A percentile compares a stretch with the other conserved stretches of the same genome.
Conservation (phyloP, 2,329 filamentous ascomycete species). For the Torrubiella hemipterigena region DNA sequence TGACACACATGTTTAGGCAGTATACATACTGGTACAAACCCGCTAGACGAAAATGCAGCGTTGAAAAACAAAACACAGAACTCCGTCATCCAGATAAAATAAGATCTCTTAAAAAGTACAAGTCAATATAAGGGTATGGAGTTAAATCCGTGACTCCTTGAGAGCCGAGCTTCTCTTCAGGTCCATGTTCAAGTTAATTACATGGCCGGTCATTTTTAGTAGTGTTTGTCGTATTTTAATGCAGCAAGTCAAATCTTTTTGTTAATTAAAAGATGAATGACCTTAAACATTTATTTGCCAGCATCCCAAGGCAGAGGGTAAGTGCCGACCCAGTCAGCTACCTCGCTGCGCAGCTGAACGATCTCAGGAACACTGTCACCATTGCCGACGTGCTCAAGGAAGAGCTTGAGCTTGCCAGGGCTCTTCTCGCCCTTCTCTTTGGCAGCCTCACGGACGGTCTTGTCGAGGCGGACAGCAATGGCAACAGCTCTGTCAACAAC, state of each 20-base stretch:
- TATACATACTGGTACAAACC: too few relatives aligned
- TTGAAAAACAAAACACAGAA: too few relatives aligned
- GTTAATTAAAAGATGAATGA: background rate
- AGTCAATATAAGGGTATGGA: background rate
- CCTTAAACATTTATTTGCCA: constrained; percentile 17
- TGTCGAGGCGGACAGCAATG: constrained; percentile 67
- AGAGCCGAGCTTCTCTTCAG: too few relatives aligned
- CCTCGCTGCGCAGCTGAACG: constrained; percentile 59
- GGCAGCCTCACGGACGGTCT: constrained; percentile 56
- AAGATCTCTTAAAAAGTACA: too few relatives aligned
- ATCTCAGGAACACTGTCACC: constrained; percentile 60
- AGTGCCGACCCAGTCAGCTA: constrained; percentile 67
- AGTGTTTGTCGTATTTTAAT: background rate
- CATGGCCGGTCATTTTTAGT: constrained; percentile 1
- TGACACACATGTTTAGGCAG: too few relatives aligned
- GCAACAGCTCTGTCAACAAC: constrained; percentile 75
- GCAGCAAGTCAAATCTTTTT: too few relatives aligned
- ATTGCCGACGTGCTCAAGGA: constrained; percentile 55
- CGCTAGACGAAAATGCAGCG: too few relatives aligned
- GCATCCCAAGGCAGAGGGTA: constrained; percentile 59
- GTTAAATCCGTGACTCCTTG: constrained; percentile 2
- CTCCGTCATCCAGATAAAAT: too few relatives aligned
- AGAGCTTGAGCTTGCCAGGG: constrained; percentile 52
- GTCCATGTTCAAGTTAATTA: constrained; percentile 3
- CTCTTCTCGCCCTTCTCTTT: constrained; percentile 56